A percentile compares a stretch with the other conserved stretches of the same genome.
phyloP scores from a whole-genome alignment of 2,329 filamentous ascomycete genomes.

The Fusarium circinatum region DNA sequence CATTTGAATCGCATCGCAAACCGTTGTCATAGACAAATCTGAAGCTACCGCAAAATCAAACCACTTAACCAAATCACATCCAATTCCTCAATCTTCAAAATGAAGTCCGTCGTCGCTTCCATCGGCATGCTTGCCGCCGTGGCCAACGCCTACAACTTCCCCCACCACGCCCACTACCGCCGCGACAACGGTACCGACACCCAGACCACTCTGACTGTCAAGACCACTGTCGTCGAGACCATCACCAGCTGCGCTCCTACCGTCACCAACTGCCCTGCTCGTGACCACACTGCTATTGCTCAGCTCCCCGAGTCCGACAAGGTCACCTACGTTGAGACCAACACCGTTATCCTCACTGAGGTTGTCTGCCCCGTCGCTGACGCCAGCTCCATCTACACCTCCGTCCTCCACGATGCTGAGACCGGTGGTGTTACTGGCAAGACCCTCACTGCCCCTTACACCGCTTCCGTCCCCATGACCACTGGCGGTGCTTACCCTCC shows the following conservation, averaged over 20 bases:
- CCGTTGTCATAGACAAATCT: constrained; percentile 41
- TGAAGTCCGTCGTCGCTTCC: constrained; percentile 58
- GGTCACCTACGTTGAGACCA: constrained; percentile 49
- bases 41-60: constrained; percentile 27
- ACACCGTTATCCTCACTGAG: constrained; percentile 53
- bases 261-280: constrained; percentile 65
- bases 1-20: constrained; percentile 31
- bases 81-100: constrained; percentile 48
- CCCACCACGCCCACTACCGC: constrained; percentile 48
- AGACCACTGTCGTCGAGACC: constrained; percentile 65
- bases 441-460: constrained; percentile 40
- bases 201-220: constrained; percentile 59
- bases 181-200: constrained; percentile 45
- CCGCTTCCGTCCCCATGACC: constrained; percentile 38
- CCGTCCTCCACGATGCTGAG: constrained; percentile 50
- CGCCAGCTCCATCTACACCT: constrained; percentile 53
- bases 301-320: constrained; percentile 51
- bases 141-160: constrained; percentile 54
- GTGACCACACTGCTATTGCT: constrained; percentile 47
- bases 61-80: constrained; percentile 20
- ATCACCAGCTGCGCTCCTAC: constrained; percentile 67
- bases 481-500: constrained; percentile 51
- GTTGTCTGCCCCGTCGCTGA: constrained; percentile 59
- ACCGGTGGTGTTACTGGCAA: constrained; percentile 51
- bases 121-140: constrained; percentile 58